Evolutionary conservation across 1,139 yeast genomes (phyloP).

Genomic region (Taphrina flavorubra): DNA sequence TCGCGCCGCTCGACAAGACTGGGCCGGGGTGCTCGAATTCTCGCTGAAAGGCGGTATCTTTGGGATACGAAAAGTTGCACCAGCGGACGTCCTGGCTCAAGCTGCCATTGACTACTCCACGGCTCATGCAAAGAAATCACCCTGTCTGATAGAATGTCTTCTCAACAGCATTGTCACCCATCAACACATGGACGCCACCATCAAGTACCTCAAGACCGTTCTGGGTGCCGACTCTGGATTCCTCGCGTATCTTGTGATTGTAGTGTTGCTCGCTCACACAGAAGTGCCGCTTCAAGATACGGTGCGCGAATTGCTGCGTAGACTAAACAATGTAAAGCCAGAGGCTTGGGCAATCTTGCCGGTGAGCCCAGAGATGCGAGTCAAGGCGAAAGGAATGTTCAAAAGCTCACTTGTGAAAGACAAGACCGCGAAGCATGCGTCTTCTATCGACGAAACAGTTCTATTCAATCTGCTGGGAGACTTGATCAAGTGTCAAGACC

Average conservation of each 20-base stretch:
- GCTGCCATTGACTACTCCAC: background rate
- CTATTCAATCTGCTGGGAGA: constrained; percentile 1
- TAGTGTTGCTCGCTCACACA: background rate
- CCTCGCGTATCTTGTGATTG: background rate
- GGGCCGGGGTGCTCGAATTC: background rate
- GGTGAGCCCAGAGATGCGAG: background rate
- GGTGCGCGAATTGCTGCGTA: background rate
- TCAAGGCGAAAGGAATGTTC: background rate
- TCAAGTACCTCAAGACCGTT: background rate
- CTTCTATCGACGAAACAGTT: background rate
- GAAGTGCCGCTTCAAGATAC: background rate
- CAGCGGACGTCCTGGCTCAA: background rate
- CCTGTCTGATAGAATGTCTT: background rate
- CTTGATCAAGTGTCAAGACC: background rate
- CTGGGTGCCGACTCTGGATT: background rate
- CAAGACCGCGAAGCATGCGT: background rate
- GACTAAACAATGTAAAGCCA: background rate
- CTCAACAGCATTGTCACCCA: background rate
- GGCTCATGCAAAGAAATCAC: background rate
- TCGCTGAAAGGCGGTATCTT: background rate
- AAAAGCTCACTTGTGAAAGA: background rate
- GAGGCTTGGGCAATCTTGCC: background rate
- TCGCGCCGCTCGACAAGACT: background rate
- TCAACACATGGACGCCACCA: background rate
- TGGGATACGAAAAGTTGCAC: background rate